phyloP scores from a whole-genome alignment of 192 early-diverging fungal species.

The Nowakowskiella sp. region DNA sequence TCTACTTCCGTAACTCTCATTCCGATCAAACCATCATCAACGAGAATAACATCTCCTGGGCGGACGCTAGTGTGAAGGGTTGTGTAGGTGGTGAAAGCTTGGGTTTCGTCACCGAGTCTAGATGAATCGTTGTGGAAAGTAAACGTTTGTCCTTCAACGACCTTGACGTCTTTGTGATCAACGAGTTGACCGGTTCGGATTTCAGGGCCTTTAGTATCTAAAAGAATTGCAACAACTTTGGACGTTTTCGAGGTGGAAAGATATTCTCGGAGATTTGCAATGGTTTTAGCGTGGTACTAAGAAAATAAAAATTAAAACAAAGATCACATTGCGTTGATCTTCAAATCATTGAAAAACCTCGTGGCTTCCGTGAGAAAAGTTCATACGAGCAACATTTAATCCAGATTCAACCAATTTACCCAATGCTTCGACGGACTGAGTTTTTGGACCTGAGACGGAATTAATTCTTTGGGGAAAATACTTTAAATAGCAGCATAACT shows the following conservation, averaged over 20 bases:
- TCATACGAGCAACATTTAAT: conserved; percentile 47
- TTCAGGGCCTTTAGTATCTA: conserved; percentile 55
- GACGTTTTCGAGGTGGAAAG: conserved; percentile 25
- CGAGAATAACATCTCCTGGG: conserved; percentile 39
- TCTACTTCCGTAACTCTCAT: conserved; percentile 29
- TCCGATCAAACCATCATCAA: conserved; percentile 49
- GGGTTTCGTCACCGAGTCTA: conserved; percentile 37
- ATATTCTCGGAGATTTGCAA: conserved; percentile 34
- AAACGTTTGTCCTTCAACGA: conserved; percentile 32
- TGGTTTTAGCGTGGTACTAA: conserved; percentile 46
- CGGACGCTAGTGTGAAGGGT: conserved; percentile 30
- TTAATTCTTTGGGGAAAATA: background rate
- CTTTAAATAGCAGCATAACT: background rate
- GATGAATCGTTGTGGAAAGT: conserved; percentile 45
- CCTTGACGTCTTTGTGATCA: conserved; percentile 31
- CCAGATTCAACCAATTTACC: conserved; percentile 43
- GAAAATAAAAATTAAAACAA: background rate
- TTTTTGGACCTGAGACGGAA: conserved; percentile 37
- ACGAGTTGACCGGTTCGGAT: conserved; percentile 50
- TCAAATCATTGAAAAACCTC: conserved; percentile 25
- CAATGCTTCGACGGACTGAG: conserved; percentile 36
- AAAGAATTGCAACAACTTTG: conserved; percentile 37
- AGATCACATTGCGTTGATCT: background rate
- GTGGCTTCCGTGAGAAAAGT: conserved; percentile 50
- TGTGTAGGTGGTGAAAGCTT: conserved; percentile 41